Conservation (phyloP, 2,329 filamentous ascomycete species). For the Xylaria sp. region DNA sequence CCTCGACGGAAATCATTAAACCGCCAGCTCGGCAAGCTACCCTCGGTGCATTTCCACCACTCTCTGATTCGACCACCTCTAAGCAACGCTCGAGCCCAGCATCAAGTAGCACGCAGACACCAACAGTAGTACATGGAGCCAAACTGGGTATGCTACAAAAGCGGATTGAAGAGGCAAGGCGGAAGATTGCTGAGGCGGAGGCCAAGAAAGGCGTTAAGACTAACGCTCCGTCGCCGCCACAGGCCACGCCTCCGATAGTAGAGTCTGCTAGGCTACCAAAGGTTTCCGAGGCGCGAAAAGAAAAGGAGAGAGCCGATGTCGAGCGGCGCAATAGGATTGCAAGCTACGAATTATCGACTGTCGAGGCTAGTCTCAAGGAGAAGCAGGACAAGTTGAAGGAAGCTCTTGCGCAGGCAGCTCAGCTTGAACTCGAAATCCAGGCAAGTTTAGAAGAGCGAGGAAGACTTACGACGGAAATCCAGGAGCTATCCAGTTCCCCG, state of each 20-base stretch:
- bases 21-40: slow-evolving; percentile 41
- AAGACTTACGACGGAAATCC: slow-evolving; percentile 37
- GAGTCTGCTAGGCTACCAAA: slow-evolving; percentile 20
- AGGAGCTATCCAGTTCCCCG: slow-evolving; percentile 37
- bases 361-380: slow-evolving; percentile 44
- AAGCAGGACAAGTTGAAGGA: slow-evolving; percentile 52
- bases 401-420: slow-evolving; percentile 50
- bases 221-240: slow-evolving; percentile 26
- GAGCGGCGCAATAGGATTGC: slow-evolving; percentile 40
- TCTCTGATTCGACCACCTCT: slow-evolving; percentile 44
- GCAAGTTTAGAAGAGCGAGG: slow-evolving; percentile 39
- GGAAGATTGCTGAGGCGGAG: slow-evolving; percentile 61
- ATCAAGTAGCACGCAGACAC: slow-evolving; percentile 41
- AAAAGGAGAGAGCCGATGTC: slow-evolving; percentile 9
- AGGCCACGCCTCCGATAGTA: slow-evolving; percentile 18
- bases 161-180: slow-evolving; percentile 64
- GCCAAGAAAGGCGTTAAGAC: slow-evolving; percentile 48
- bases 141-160: slow-evolving; percentile 40
- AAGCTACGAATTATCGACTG: slow-evolving; percentile 43
- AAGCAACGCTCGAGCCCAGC: slow-evolving; percentile 46
- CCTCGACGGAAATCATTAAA: slow-evolving; percentile 37
- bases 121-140: slow-evolving; percentile 28
- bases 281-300: slow-evolving; percentile 9
- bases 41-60: slow-evolving; percentile 49
- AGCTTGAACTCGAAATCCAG: slow-evolving; percentile 52